Base-by-base conservation (phyloP, 78 protist genomes). In the Cavenderia fasciculata region DNA sequence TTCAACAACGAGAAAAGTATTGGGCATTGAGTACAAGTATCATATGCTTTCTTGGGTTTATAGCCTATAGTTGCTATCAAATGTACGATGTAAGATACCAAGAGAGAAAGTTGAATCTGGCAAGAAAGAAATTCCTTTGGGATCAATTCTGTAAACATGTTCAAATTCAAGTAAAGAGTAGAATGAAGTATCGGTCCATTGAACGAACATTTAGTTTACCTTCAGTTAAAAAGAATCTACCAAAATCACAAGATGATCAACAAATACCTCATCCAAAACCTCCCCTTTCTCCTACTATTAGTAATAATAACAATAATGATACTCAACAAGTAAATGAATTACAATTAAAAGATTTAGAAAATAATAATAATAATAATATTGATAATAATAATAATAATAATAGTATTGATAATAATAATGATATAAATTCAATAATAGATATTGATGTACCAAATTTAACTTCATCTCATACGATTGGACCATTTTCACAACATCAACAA, bases 101-200 rank as follows among this genome's bases (percentile, higher is more conserved):
- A 59, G 88, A 65, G 46, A 25, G 31, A 31, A 44, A 71, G 41
- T 41, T 65, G 11, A 57, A 31, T 14, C 3, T 51, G 14, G 23
- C 49, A 14, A 57, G 84, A 43, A 69, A 69, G 29, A 43, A 33
- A 44, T 69, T 69, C 27, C 21, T 69, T 7, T 69, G 75, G 75
- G 75, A 69, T 40, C 75, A 69, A 46, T 69, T 69, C 31, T 49
- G 41, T 5, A 69, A 49, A 29, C 75, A 69, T 69, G 51, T 69
- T 4, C 47, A 52, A 25, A 49, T 23, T 12, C 75, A 69, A 49
- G 52, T 69, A 2, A 69, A 69, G 21, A 69, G 31, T 10, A n/a
- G 54, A 27, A 14, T 69, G 4, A 69, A 69, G 31, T 25, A 49
- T 8, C 41, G 51, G 31, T 25, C 75, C 5, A 46, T 69, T 11